Evolutionary conservation across 1,284 basidiomycete genomes (phyloP), one percentile per base, ranked within the genome.

Genomic region (Ustilago crameri): DNA sequence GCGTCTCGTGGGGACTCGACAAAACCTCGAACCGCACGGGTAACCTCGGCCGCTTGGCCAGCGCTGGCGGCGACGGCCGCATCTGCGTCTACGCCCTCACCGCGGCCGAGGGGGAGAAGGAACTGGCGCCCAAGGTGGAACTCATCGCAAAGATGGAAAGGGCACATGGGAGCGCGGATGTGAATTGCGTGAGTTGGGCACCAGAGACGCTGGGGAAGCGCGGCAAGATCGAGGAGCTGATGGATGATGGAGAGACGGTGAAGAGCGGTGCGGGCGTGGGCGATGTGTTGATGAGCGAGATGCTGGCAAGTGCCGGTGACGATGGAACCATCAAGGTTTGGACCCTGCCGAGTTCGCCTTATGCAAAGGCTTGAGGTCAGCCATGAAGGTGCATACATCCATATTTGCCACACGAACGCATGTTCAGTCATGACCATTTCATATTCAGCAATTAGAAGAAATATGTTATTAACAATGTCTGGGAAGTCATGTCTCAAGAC

Each of bases 101-200:
- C 7, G 58, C 52, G 14, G 78, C 40, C 35, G 57, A 50, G 60
- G 57, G 54, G 37, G 32, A 38, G 5, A 37, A 38, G 44, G 49
- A 63, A 23, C 51, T 69, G 44, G 46, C 51, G 48, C 72, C 42
- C 59, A 68, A 40, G 27, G 34, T 62, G 70, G 57, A 55, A 35
- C 74, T 77, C 27, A 44, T 74, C 23, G 77, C 71, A 38, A 68
- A 62, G 51, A 51, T 75, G 41, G 64, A 90, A 9, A 81, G 86
- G 8, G 85, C 90, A 0, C 93, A 95, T 73, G 91, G 87, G 5
- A 88, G 90, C 1, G 86, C 88, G 70, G 93, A 95, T 77, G 87
- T 93, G 40, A 94, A 95, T 81, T 86, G 88, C 35, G 86, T 93
- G 14, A 85, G 87, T 1, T 95, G 92, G 91, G 92, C 91, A 41